Evolutionary conservation across 768 basidiomycete species (phyloP).

Genomic region (Macrolepiota albuminosa): DNA sequence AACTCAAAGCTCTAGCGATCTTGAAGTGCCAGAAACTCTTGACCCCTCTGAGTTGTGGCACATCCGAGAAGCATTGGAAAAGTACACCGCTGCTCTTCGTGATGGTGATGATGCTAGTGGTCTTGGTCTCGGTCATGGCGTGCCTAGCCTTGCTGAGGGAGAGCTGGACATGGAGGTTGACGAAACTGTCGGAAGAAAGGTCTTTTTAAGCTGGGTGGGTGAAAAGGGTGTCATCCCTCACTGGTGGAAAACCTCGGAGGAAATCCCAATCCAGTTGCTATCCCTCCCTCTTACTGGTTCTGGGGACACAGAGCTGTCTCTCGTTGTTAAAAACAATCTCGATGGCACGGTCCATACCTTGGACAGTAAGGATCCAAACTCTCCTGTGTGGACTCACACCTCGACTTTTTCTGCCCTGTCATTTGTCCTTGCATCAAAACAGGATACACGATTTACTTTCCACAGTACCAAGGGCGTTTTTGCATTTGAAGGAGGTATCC

Average conservation of each 20-base stretch:
- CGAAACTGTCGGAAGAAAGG: conserved; percentile 59
- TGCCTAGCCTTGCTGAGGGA: conserved; percentile 81
- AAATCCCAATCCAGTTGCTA: conserved; percentile 48
- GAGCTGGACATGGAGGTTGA: conserved; percentile 93
- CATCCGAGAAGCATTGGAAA: conserved; percentile 79
- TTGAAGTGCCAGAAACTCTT: conserved; percentile 83
- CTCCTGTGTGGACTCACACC: conserved; percentile 61
- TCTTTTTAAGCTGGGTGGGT: conserved; percentile 64
- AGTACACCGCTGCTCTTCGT: conserved; percentile 68
- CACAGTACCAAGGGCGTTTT: conserved; percentile 62
- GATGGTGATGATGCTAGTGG: conserved; percentile 58
- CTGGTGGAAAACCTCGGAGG: conserved; percentile 33
- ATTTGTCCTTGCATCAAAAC: conserved; percentile 92
- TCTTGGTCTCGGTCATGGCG: conserved; percentile 57
- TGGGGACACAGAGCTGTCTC: conserved; percentile 25
- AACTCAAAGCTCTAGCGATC: conserved; percentile 40
- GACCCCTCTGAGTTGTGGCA: conserved; percentile 77
- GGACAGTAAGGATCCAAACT: conserved; percentile 15
- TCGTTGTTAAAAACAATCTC: conserved; percentile 68
- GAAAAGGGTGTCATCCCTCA: conserved; percentile 41
- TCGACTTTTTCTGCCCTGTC: conserved; percentile 87
- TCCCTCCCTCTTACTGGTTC: conserved; percentile 66
- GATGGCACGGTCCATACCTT: conserved; percentile 67
- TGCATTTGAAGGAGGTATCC: conserved; percentile 78
- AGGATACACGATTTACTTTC: conserved; percentile 82